These are phyloP conservation scores for Backusella australiensis DNA, from an alignment of 192 early-diverging fungal genomes.

Conservation along the genomic window DNA sequence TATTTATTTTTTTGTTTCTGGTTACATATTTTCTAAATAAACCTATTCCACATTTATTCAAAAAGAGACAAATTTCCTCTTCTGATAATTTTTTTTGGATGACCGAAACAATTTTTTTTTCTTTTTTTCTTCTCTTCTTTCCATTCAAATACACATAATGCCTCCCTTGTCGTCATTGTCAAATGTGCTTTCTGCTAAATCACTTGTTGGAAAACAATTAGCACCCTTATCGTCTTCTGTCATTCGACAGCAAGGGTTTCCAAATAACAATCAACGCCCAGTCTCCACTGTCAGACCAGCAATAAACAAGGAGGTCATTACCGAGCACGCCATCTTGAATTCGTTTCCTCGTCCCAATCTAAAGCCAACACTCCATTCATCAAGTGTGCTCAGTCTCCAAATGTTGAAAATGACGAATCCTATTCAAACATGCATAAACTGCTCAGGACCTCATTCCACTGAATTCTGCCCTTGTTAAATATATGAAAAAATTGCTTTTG, in stretches of 20 bases:
- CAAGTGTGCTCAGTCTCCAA: constrained; percentile 3
- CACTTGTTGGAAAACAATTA: background rate
- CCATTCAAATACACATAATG: background rate
- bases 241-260: background rate
- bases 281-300: background rate
- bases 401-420: constrained; percentile 1
- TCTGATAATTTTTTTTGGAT: background rate
- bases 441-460: constrained; percentile 39
- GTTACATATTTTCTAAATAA: background rate
- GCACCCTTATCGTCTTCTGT: background rate
- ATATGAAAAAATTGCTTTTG: background rate
- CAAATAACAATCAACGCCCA: background rate
- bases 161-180: constrained; percentile 4
- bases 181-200: background rate
- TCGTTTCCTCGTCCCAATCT: constrained; percentile 39
- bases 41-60: background rate
- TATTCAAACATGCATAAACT: constrained; percentile 25
- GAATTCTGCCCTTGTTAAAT: constrained; percentile 41
- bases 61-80: background rate
- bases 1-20: background rate
- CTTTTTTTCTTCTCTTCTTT: background rate
- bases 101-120: background rate
- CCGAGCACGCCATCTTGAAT: constrained; percentile 24
- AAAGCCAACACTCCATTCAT: constrained; percentile 30
- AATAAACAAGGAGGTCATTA: constrained; percentile 18